A percentile compares a stretch with the other conserved stretches of the same genome.
Evolutionary conservation across 2,329 filamentous ascomycete species (phyloP).

Genomic region (Periconia digitata): DNA sequence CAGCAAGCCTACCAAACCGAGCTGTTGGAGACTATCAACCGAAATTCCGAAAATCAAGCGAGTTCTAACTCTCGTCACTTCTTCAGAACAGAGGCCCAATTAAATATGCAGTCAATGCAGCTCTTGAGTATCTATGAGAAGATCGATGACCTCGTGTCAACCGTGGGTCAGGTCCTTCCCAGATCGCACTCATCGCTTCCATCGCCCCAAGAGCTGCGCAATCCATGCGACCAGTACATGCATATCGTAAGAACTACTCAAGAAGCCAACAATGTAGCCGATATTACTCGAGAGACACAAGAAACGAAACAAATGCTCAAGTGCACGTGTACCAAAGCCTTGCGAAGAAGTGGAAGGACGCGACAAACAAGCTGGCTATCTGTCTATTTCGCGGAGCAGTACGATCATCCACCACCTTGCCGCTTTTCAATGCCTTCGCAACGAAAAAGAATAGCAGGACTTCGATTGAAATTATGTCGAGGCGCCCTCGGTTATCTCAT

Average conservation of each 20-base stretch:
- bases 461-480: neutral
- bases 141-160: neutral
- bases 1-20: conserved; percentile 2
- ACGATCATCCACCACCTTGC: neutral
- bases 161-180: neutral
- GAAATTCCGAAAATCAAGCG: neutral
- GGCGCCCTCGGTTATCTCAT: conserved; percentile 1
- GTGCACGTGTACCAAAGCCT: neutral
- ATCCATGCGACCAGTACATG: conserved; percentile 1
- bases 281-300: neutral
- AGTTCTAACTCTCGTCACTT: neutral
- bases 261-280: neutral
- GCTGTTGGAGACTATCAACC: neutral
- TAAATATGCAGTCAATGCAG: neutral
- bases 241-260: neutral
- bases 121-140: neutral
- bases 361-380: neutral
- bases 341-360: neutral
- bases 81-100: neutral
- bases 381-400: neutral
- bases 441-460: neutral
- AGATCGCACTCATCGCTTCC: neutral
- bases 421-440: neutral
- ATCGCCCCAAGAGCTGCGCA: neutral
- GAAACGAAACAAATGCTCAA: neutral